phyloP scores from a whole-genome alignment of 768 basidiomycete genomes.

The Boletus huronensis region DNA sequence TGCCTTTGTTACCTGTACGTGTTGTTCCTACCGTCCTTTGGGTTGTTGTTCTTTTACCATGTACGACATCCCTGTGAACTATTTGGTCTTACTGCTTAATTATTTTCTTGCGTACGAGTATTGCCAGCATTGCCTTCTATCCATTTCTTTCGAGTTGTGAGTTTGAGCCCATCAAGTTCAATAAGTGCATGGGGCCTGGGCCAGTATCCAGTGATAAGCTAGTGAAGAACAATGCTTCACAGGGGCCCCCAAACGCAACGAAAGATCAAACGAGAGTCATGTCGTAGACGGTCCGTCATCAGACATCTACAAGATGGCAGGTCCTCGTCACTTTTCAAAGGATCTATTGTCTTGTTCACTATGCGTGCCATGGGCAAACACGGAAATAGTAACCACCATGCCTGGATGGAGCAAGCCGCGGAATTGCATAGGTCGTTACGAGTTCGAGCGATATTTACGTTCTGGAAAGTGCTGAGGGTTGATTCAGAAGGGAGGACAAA shows the following conservation, averaged over 20 bases:
- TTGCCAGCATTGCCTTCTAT: constrained; percentile 5
- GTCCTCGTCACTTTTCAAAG: background rate
- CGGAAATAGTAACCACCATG: background rate
- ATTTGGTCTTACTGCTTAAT: constrained; percentile 14
- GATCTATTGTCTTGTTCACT: background rate
- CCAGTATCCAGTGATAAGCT: no score
- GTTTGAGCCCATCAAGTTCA: background rate
- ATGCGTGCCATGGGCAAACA: background rate
- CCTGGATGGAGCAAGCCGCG: background rate
- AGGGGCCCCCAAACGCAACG: background rate
- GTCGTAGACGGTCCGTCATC: background rate
- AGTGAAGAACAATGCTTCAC: no score
- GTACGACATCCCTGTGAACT: constrained; percentile 13
- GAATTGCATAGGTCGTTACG: background rate
- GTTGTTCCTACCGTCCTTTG: background rate
- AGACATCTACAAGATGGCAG: background rate
- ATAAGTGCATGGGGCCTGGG: background rate
- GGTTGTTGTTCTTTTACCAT: constrained; percentile 12
- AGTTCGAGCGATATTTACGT: background rate
- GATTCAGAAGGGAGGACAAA: background rate
- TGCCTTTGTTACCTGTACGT: background rate
- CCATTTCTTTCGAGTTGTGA: no score
- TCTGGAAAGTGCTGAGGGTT: background rate
- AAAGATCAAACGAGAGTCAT: background rate
- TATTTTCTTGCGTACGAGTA: constrained; percentile 20